Evolutionary conservation across 1,284 basidiomycete genomes (phyloP).

Genomic region (Malassezia pachydermatis): DNA sequence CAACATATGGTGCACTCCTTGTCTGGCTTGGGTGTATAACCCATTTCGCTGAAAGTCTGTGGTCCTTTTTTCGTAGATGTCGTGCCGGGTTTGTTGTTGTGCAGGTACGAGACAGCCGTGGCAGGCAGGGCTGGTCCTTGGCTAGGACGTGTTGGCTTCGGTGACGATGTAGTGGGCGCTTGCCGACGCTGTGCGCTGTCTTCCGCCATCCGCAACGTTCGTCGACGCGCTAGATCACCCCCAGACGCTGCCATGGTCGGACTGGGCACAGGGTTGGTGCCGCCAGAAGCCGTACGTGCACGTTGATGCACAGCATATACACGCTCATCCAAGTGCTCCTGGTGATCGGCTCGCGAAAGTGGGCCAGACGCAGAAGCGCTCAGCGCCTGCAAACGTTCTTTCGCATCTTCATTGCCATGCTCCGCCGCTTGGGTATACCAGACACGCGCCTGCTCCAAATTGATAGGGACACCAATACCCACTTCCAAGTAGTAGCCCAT

Average conservation of each 20-base stretch:
- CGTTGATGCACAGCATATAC: slow-evolving; percentile 73
- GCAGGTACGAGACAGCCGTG: slow-evolving; percentile 13
- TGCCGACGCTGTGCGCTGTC: slow-evolving; percentile 10
- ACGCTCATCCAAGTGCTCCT: slow-evolving; percentile 64
- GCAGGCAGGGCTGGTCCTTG: not conserved
- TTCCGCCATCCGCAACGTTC: slow-evolving; percentile 14
- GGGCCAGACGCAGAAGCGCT: slow-evolving; percentile 51
- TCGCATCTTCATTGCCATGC: slow-evolving; percentile 72
- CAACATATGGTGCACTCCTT: slow-evolving; percentile 58
- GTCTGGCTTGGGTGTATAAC: slow-evolving; percentile 62
- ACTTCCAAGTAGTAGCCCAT: slow-evolving; percentile 84
- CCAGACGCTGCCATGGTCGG: slow-evolving; percentile 21
- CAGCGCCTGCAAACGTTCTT: slow-evolving; percentile 63
- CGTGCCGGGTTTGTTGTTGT: slow-evolving; percentile 10
- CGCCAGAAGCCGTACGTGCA: slow-evolving; percentile 50
- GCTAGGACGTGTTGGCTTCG: slow-evolving; percentile 3
- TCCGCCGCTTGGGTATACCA: slow-evolving; percentile 63
- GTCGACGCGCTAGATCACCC: slow-evolving; percentile 10
- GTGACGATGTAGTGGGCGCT: not conserved
- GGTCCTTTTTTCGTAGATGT: slow-evolving; percentile 53
- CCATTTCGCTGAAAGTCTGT: slow-evolving; percentile 85
- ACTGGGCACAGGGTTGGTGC: slow-evolving; percentile 11
- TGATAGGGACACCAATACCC: slow-evolving; percentile 50
- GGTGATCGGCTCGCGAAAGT: slow-evolving; percentile 69
- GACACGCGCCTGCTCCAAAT: slow-evolving; percentile 57